Base-by-base conservation (phyloP, 257 asterid genomes). In the Jacaranda mimosifolia region DNA sequence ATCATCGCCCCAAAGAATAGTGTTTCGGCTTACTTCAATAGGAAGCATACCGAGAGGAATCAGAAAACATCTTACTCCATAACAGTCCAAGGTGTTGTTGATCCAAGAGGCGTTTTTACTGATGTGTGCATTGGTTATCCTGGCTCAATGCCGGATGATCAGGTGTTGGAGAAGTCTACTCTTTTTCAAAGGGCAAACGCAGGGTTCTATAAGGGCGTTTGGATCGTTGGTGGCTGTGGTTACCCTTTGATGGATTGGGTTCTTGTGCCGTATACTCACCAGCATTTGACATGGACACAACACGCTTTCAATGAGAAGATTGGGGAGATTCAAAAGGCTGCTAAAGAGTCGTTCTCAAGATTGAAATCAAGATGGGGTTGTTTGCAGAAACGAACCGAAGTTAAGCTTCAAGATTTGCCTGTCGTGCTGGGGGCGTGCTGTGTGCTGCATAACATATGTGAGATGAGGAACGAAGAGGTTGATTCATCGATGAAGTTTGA, bases 111-210 rank as follows among this genome's bases (percentile, higher is more conserved):
- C 0, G 85, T 77, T 4, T 86, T 86, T 66, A 79, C 83, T 0
- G 90, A 86, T 14, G 86, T 86, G 0, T 86, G 88, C 68, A 84
- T 86, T 3, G 90, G 90, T 0, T 84, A 82, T 59, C 90, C 87
- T 0, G 90, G 90, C 0, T 86, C 90, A 19, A 86, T 86, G 90
- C 80, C 86, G 0, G 88, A 86, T 11, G 90, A 86, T 74, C 85
- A 84, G 6, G 86, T 86, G 3, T 36, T 86, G 26, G 90, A 86
- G 39, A 83, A 86, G 46, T 86, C 90, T 4, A 82, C 90, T 0
- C 86, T 85, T 19, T 85, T 45, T 53, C 89, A 85, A 12, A 46
- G 89, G 63, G 86, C 86, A 0, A 85, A 85, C 12, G 89, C 86
- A 0, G 89, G 89, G 26, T 79, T 82, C 57, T 85, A 79, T 67